Conservation (phyloP, 306 rosid species). For the Medicago ruthenica region DNA sequence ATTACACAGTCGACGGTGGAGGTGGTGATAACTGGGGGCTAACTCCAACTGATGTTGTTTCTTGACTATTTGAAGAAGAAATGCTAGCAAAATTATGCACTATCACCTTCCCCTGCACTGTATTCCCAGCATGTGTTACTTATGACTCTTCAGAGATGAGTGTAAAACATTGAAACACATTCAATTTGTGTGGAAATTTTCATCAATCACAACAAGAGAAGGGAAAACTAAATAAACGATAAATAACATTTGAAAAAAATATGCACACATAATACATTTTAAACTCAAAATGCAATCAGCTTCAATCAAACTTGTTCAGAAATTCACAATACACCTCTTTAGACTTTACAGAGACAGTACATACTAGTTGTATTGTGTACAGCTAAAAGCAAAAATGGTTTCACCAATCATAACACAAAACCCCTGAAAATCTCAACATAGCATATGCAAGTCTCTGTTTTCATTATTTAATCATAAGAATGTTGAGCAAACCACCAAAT, state of each 20-base stretch:
- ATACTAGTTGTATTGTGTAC: background rate
- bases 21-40: conserved; percentile 75
- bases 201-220: background rate
- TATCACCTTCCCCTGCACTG: conserved; percentile 59
- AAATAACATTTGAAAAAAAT: background rate
- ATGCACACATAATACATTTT: background rate
- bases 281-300: conserved; percentile 28
- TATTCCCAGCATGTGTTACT: conserved; percentile 39
- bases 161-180: conserved; percentile 16
- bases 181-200: conserved; percentile 10
- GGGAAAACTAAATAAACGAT: background rate
- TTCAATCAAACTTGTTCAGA: conserved; percentile 1
- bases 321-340: conserved; percentile 11
- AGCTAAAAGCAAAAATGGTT: conserved; percentile 9
- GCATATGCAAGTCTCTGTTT: background rate
- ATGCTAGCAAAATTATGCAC: conserved; percentile 67
- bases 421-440: conserved; percentile 9
- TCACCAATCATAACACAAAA: background rate
- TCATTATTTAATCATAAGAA: background rate
- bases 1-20: conserved; percentile 76
- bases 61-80: conserved; percentile 69
- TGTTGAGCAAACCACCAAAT: background rate
- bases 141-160: conserved; percentile 3
- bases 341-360: conserved; percentile 12
- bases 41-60: conserved; percentile 79